Conservation (phyloP, 177 flowering plant genomes). For the Vitis hybrid region DNA sequence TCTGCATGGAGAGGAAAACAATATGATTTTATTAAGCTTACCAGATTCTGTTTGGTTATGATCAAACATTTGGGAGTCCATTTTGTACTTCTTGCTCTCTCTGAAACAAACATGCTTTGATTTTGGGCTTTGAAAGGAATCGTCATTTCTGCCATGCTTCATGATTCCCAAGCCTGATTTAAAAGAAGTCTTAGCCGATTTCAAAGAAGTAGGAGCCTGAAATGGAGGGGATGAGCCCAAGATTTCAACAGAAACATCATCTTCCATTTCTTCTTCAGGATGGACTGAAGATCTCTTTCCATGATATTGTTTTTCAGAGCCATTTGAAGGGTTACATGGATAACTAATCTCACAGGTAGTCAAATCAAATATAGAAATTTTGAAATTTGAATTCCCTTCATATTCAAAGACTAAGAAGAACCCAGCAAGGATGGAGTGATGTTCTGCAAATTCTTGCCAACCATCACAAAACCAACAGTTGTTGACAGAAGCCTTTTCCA, state of each 20-base stretch:
- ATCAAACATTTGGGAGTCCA: too few relatives aligned
- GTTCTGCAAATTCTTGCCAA: slow-evolving; percentile 16
- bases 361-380: slow-evolving; percentile 6
- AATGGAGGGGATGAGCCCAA: background rate
- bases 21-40: too few relatives aligned
- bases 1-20: too few relatives aligned
- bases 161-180: too few relatives aligned
- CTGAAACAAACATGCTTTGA: too few relatives aligned
- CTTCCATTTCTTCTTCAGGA: slow-evolving; percentile 2
- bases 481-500: background rate
- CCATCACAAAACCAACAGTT: slow-evolving; percentile 16
- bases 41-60: too few relatives aligned
- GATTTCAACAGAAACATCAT: background rate
- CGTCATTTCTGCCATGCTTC: too few relatives aligned
- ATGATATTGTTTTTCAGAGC: background rate
- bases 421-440: slow-evolving; percentile 9
- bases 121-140: too few relatives aligned
- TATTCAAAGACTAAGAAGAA: slow-evolving; percentile 19
- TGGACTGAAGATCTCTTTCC: slow-evolving; percentile 8
- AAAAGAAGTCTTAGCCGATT: too few relatives aligned
- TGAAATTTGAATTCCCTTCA: slow-evolving; percentile 15
- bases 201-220: background rate
- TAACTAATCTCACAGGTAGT: slow-evolving; percentile 10
- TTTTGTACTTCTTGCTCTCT: too few relatives aligned
- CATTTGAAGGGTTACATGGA: background rate